Conservation (phyloP, 2,329 filamentous ascomycete species). For the Fusarium newnesense region DNA sequence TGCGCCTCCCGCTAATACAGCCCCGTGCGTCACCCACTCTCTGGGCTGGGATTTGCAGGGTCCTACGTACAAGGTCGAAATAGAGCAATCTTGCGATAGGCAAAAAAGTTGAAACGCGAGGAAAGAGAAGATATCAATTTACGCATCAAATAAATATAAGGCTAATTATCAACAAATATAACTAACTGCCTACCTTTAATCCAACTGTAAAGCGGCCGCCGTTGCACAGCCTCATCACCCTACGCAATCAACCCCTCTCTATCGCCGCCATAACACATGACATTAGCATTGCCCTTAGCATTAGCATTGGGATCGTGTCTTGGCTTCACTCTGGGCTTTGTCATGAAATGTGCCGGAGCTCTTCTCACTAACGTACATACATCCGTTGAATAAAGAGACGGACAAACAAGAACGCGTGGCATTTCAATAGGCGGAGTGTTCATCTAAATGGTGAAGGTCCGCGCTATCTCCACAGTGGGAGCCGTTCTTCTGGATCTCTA, state of each 20-base stretch:
- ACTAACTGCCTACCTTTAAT: background rate
- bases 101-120: background rate
- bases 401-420: constrained; percentile 13
- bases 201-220: constrained; percentile 15
- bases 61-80: constrained; percentile 5
- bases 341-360: background rate
- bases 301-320: constrained; percentile 1
- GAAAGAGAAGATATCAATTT: background rate
- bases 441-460: background rate
- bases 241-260: constrained; percentile 45
- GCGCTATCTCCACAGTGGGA: constrained; percentile 4
- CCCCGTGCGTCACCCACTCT: constrained; percentile 40
- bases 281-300: background rate
- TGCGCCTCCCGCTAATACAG: constrained; percentile 30
- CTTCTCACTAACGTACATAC: background rate
- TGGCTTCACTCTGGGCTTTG: constrained; percentile 21
- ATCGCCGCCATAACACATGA: constrained; percentile 26
- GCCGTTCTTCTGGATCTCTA: constrained; percentile 6
- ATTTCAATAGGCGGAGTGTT: background rate
- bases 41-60: constrained; percentile 27
- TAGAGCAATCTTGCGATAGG: background rate
- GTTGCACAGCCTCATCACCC: constrained; percentile 44
- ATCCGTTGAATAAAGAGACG: background rate
- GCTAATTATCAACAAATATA: background rate
- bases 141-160: background rate